Evolutionary conservation across 78 protist species (phyloP), one percentile per base, ranked within the genome.

Genomic region (Cavenderia fasciculata): DNA sequence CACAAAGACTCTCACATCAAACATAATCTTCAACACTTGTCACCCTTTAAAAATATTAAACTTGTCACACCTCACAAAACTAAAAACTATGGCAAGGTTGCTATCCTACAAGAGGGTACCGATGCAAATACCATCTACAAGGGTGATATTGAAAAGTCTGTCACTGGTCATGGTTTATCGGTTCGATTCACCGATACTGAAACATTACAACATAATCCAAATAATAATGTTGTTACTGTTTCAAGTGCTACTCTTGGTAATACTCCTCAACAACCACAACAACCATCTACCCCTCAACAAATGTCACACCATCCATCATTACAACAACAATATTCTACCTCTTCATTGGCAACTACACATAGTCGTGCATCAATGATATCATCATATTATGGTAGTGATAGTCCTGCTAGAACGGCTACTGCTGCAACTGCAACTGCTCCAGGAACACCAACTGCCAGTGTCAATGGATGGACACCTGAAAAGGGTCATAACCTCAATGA

Each of bases 131-230:
- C 70, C 14, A 49, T 74, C 34, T 74, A 56, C 40, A 74, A 57
- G 4, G 85, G 85, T 46, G 85, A 74, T 59, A 43, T 74, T n/a
- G 85, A 74, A 61, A 74, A 74, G 44, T 59, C 72, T 1, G 38
- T 74, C 36, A 59, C 46, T 63, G 74, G 74, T 14, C 46, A 75
- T 27, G 86, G 86, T 63, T 27, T 33, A 21, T 61, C 73, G 14
- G 71, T 76, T 1, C 25, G 73, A 46, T 62, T 62, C 38, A 76
- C 47, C n/a, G 71, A 76, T 33, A 16, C 86, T 47, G 76, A 66
- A 10, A 14, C 54, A 23, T 68, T 82, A 54, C 82, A 46, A 11
- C 52, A 46, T 8, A 46, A 46, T 14, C 52, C 52, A 46, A 46
- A 46, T 46, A 46, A 46, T 8, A 46, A 46, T 8, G 23, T 46